Evolutionary conservation across 345 rosid species (phyloP), one percentile per base, ranked within the genome.

Genomic region (Arabidopsis suecica): DNA sequence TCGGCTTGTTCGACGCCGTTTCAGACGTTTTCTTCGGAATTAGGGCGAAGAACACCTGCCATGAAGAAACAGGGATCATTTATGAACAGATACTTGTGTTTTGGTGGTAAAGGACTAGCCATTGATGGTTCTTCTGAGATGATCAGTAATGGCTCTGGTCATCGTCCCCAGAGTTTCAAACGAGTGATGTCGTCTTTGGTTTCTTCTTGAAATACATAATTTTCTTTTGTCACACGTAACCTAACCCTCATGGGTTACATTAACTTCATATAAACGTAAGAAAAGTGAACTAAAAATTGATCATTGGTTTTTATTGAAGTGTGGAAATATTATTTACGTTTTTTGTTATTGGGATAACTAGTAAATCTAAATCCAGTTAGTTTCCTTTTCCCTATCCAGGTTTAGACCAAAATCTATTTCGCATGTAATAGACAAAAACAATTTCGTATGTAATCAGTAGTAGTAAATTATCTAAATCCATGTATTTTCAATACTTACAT

Each of bases 51-150:
- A 36, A 72, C 77, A 53, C 64, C 59, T 28, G 20, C 58, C 10
- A 14, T 60, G 65, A 82, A 50, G 37, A 85, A 77, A 62, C 86
- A 83, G 14, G 33, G 57, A 34, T 88, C 96, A 6, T 14, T 86
- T 78, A 83, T 89, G 97, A 88, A 90, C 77, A 88, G 77, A 68
- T 89, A 84, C 36, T 81, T 91, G 54, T 88, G 92, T 81, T 85
- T 88, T 22, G 87, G 96, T 8, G 90, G 92, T 51, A 80, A 82
- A 74, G 89, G 87, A 30, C 54, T 91, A 74, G 89, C 81, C 25
- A 81, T 82, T 54, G 85, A 85, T 33, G 87, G 76, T 64, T 71
- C 83, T 47, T 64, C 40, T 10, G 78, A 42, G 65, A 59, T 32
- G 53, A 51, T 28, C 32, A 28, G 40, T 16, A 82, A 70, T 44